phyloP scores from a whole-genome alignment of 352 stramenopile species.

The Phytopythium aichiense region DNA sequence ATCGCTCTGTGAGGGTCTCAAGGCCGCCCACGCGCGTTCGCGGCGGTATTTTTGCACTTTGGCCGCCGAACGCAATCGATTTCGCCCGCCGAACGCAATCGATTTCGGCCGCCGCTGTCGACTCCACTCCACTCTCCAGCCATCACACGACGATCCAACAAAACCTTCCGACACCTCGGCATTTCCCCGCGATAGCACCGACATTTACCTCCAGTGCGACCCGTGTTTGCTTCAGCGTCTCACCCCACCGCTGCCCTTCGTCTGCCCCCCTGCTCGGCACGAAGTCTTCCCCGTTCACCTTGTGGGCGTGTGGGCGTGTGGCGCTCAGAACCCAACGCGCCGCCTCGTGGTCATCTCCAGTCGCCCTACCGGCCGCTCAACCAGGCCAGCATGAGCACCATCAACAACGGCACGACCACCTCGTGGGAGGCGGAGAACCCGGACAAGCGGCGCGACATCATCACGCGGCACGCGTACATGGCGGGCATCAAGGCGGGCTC shows the following conservation, averaged over 20 bases:
- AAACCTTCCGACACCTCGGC: neutral
- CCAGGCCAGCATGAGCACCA: neutral
- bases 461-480: conserved; percentile 29
- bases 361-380: neutral
- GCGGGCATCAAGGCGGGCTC: conserved; percentile 39
- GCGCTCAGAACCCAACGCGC: conserved; percentile 2
- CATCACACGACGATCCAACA: neutral
- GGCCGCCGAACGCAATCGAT: conserved; percentile 10
- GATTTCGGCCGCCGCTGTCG: too few species aligned
- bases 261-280: neutral
- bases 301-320: neutral
- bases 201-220: neutral
- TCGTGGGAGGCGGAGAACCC: conserved; percentile 7
- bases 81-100: neutral
- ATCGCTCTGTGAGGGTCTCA: neutral
- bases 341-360: neutral
- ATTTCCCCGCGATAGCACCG: neutral
- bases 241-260: neutral
- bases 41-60: neutral
- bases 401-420: conserved; percentile 2
- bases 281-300: neutral
- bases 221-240: conserved; percentile 6
- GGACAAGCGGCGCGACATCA: conserved; percentile 15
- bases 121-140: neutral
- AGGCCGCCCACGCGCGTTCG: neutral